Evolutionary conservation across 2,329 filamentous ascomycete genomes (phyloP).

Genomic region (Shiraia bambusicola): DNA sequence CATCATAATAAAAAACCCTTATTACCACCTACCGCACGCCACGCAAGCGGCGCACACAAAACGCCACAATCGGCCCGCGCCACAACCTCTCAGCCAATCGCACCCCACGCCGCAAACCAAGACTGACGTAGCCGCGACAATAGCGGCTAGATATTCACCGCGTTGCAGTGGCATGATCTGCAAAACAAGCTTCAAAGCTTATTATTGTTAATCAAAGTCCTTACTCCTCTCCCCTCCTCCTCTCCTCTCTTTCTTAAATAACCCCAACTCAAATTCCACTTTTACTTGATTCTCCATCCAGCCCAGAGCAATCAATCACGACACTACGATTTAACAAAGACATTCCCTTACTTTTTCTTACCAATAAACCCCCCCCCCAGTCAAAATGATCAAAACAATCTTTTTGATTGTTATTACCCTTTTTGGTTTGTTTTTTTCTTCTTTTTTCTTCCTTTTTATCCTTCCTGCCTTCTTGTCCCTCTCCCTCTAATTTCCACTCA

Average conservation of each 20-base stretch:
- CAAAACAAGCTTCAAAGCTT: background rate
- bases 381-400: slow-evolving; percentile 34
- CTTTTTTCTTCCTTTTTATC: background rate
- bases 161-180: background rate
- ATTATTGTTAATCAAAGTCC: too few relatives aligned
- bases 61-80: slow-evolving; percentile 3
- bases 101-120: background rate
- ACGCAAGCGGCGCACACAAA: too few relatives aligned
- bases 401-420: slow-evolving; percentile 50
- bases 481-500: background rate
- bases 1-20: too few relatives aligned
- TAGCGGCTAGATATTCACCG: background rate
- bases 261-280: too few relatives aligned
- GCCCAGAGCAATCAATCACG: too few relatives aligned
- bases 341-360: too few relatives aligned
- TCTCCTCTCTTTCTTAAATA: too few relatives aligned
- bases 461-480: background rate
- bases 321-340: too few relatives aligned
- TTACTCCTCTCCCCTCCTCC: too few relatives aligned
- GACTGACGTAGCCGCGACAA: background rate
- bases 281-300: too few relatives aligned
- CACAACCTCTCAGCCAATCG: slow-evolving; percentile 1
- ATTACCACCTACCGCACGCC: too few relatives aligned
- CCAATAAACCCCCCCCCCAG: too few relatives aligned
- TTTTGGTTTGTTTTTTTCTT: slow-evolving; percentile 38